phyloP scores from a whole-genome alignment of 495 filamentous ascomycete genomes.

The Xylaria venustula region DNA sequence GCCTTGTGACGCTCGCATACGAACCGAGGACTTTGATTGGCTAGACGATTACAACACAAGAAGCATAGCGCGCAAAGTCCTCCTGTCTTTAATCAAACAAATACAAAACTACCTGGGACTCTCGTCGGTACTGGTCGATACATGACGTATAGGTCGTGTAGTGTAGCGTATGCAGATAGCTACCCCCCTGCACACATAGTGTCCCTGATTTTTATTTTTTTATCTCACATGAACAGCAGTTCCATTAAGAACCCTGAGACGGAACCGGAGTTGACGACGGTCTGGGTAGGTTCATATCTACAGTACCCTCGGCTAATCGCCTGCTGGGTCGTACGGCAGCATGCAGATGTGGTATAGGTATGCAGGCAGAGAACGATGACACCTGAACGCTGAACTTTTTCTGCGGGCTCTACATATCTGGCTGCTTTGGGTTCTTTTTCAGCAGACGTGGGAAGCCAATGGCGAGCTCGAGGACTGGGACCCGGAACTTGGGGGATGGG shows the following conservation, averaged over 20 bases:
- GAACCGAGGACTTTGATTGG: not conserved
- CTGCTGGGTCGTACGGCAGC: not conserved
- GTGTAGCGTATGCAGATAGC: no score
- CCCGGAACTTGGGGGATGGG: not conserved
- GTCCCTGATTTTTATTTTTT: no score
- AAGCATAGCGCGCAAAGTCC: not conserved
- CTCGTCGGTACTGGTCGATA: no score
- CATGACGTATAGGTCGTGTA: not conserved
- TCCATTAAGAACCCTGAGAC: not conserved
- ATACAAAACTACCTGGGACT: no score
- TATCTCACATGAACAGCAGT: no score
- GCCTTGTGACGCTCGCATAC: not conserved
- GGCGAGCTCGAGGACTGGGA: not conserved
- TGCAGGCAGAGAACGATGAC: constrained; percentile 12
- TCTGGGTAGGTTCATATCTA: not conserved
- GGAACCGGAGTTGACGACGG: constrained; percentile 2
- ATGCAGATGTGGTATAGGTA: not conserved
- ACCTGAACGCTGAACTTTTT: constrained; percentile 7
- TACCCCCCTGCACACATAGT: no score
- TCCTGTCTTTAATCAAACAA: not conserved
- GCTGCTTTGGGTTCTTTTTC: not conserved
- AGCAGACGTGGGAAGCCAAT: constrained; percentile 13
- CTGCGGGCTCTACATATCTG: not conserved
- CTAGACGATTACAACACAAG: not conserved
- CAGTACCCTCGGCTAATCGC: not conserved